phyloP scores from a whole-genome alignment of 2,329 filamentous ascomycete genomes.

The Pseudogymnoascus sp. region DNA sequence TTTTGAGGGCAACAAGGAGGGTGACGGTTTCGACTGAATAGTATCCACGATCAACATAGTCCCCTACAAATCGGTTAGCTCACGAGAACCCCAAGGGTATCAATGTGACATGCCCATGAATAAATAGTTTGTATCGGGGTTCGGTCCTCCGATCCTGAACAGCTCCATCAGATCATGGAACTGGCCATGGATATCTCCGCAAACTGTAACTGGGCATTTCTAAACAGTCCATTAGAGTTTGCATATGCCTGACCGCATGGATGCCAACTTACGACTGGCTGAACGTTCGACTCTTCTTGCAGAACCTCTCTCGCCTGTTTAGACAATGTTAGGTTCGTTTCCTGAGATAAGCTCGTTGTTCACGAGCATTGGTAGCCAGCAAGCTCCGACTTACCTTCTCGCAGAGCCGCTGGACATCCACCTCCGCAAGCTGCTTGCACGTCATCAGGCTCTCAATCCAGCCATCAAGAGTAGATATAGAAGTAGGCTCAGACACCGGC shows the following conservation, averaged over 20 bases:
- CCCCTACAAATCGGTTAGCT: constrained; percentile 45
- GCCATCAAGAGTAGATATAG: constrained; percentile 87
- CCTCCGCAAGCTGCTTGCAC: constrained; percentile 95
- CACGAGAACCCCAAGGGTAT: background rate
- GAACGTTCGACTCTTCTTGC: constrained; percentile 96
- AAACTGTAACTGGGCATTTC: constrained; percentile 41
- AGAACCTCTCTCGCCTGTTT: constrained; percentile 84
- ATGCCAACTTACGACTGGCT: constrained; percentile 73
- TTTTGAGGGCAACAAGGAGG: constrained; percentile 90
- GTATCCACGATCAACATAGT: constrained; percentile 97
- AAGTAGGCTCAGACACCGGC: constrained; percentile 72
- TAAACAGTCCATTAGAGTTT: constrained; percentile 2
- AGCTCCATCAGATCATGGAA: constrained; percentile 97
- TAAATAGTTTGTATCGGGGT: constrained; percentile 91
- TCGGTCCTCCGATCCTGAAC: constrained; percentile 86
- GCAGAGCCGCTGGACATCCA: constrained; percentile 91
- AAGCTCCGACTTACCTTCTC: constrained; percentile 67
- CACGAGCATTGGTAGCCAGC: background rate
- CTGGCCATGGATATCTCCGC: constrained; percentile 93
- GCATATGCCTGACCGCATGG: background rate
- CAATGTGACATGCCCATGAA: constrained; percentile 69
- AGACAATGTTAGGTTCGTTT: constrained; percentile 2
- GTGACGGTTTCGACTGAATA: constrained; percentile 97
- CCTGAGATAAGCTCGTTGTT: background rate
- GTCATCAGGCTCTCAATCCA: constrained; percentile 98